These are phyloP conservation scores for Ganoderma lucidum DNA, from an alignment of 1,284 basidiomycete genomes.

Conservation along the genomic window DNA sequence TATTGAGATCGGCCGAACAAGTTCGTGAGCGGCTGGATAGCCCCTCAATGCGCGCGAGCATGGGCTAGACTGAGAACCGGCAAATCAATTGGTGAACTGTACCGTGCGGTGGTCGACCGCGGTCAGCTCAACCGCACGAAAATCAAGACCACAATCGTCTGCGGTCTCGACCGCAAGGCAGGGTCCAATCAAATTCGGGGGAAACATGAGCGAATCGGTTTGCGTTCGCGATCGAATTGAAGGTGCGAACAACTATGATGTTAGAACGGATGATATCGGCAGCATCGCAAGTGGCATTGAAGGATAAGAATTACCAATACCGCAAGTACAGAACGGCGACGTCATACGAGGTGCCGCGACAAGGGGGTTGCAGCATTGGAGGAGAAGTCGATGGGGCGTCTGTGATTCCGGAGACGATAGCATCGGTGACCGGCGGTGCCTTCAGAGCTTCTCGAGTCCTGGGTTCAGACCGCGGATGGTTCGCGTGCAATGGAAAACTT, in stretches of 20 bases:
- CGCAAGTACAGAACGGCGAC: constrained; percentile 1
- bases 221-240: constrained; percentile 3
- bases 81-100: background rate
- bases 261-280: background rate
- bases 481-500: constrained; percentile 4
- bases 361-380: constrained; percentile 14
- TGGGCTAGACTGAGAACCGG: background rate
- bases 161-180: constrained; percentile 9
- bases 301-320: background rate
- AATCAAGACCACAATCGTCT: constrained; percentile 1
- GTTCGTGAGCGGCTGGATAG: background rate
- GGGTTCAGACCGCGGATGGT: constrained; percentile 15
- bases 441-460: constrained; percentile 12
- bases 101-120: constrained; percentile 3
- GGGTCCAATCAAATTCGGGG: constrained; percentile 9
- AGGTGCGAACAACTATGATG: background rate
- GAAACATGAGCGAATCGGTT: constrained; percentile 1
- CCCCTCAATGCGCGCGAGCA: background rate
- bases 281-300: background rate
- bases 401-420: constrained; percentile 28
- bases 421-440: constrained; percentile 28
- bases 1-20: background rate
- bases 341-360: background rate
- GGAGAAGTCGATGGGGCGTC: constrained; percentile 14
- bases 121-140: background rate